Evolutionary conservation across 192 early-diverging fungal genomes (phyloP), one percentile per base, ranked within the genome.

Genomic region (Funneliformis geosporum): DNA sequence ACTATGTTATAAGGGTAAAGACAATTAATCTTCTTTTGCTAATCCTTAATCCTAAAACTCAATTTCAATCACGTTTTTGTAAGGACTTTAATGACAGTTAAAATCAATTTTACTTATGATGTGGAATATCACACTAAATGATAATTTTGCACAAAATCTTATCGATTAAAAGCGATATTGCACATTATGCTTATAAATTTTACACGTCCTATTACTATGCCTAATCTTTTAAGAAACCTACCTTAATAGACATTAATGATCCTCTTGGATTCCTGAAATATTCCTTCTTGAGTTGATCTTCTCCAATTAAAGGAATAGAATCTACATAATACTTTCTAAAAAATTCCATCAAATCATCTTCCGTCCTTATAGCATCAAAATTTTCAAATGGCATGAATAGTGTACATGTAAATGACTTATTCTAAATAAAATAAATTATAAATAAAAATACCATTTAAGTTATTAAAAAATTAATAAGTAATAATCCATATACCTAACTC

Each of bases 351-450:
- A 96, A 78, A 42, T 93, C 90, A 10, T 83, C 82, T 42, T 86
- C 82, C 18, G 88, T 92, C 73, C 87, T 87, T 75, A 98, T 88
- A 38, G 80, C 72, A 28, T 92, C 92, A 82, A 98, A 97, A 76
- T 93, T 91, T 25, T 84, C 78, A 86, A 91, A 94, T 8, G 97
- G 97, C 96, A 97, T 97, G 81, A 99, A 99, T 47, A 99, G 85
- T 67, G 97, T 99, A 82, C 95, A 94, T 0, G 97, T 99, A 80
- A 99, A 99, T 1, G 96, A 92, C 67, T 92, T 91, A 88, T 97
- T 94, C 91, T 93, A 80, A 64, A 28, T 82, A 11, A 59, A 68
- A 79, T 60, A 5, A 47, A 18, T 55, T 18, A 21, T 21, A 21
- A 21, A 33, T 25, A 50, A 59, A 11, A 6, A 14, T 1, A 23